Evolutionary conservation across 352 stramenopile species (phyloP).

Genomic region (Elongisporangium undulatum): DNA sequence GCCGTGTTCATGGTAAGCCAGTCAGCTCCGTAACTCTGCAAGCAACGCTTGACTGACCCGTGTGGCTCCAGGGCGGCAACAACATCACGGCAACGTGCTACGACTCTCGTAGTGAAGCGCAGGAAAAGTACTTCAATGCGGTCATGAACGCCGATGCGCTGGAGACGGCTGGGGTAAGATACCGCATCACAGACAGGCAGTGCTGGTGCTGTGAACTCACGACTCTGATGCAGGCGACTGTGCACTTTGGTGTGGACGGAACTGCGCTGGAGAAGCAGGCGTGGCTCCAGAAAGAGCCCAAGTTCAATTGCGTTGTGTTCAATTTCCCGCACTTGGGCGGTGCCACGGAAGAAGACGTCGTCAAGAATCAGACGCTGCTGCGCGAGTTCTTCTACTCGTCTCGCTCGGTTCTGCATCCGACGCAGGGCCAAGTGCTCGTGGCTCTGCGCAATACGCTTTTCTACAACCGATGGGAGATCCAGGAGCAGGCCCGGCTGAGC

Average conservation of each 20-base stretch:
- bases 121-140: constrained; percentile 69
- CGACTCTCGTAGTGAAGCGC: constrained; percentile 60
- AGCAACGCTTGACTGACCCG: constrained; percentile 5
- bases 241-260: constrained; percentile 68
- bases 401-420: constrained; percentile 49
- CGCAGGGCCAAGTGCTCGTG: constrained; percentile 63
- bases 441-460: constrained; percentile 74
- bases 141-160: constrained; percentile 66
- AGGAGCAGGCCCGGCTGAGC: constrained; percentile 54
- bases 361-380: constrained; percentile 78
- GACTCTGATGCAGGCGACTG: constrained; percentile 26
- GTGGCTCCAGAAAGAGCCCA: constrained; percentile 34
- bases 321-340: constrained; percentile 87
- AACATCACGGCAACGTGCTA: constrained; percentile 75
- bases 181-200: no score
- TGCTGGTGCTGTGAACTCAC: not conserved
- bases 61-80: constrained; percentile 34
- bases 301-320: constrained; percentile 75
- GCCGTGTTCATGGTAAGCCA: constrained; percentile 57
- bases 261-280: constrained; percentile 54
- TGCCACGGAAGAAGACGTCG: constrained; percentile 75
- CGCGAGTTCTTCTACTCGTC: constrained; percentile 73
- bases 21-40: not conserved
- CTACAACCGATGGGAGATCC: constrained; percentile 82
- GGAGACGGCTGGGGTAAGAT: constrained; percentile 60